Evolutionary conservation across 2,329 filamentous ascomycete species (phyloP), one percentile per base, ranked within the genome.

Genomic region (Mollisia scopiformis): DNA sequence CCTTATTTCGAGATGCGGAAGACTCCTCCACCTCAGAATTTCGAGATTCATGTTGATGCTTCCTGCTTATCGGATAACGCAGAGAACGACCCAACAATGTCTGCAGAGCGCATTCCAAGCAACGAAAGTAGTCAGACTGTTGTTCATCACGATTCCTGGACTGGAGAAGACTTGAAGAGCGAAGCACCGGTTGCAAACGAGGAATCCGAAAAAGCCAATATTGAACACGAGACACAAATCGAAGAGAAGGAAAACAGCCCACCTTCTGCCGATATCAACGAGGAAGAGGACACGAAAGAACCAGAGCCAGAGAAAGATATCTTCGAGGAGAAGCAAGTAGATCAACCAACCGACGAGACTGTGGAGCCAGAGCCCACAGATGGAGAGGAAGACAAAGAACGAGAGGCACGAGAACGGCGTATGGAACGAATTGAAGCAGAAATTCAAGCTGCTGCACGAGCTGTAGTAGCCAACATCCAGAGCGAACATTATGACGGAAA

Each of bases 391-490:
- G 65, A 69, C 21, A 59, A 66, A 47, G 65, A 68, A 54, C 35
- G 58, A 27, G 62, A 59, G 46, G 69, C 61, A 10, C 65, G 68
- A 58, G 63, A 68, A 41, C 63, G 62, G 3, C 70, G 70, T 27
- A 60, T 71, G 5, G 64, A 70, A 19, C 59, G 67, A 5, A 82
- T 83, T 2, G 80, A 85, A 66, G 82, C 80, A 6, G 73, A 83
- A 35, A 84, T 85, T 61, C 80, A 84, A 31, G 79, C 78, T 25
- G 82, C 82, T 0, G 82, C 82, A 1, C 75, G 78, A 54, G 80
- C 80, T 23, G 81, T 84, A 14, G 76, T 84, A 10, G 79, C 77
- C 2, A 79, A 78, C 41, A 78, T 83, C 16, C 79, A 80, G 57
- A 68, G 75, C 35, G 74, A 78, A 37, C 71, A 70, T 56, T 75